Conservation (phyloP, 2,329 filamentous ascomycete species). For the Colletotrichum sp. region DNA sequence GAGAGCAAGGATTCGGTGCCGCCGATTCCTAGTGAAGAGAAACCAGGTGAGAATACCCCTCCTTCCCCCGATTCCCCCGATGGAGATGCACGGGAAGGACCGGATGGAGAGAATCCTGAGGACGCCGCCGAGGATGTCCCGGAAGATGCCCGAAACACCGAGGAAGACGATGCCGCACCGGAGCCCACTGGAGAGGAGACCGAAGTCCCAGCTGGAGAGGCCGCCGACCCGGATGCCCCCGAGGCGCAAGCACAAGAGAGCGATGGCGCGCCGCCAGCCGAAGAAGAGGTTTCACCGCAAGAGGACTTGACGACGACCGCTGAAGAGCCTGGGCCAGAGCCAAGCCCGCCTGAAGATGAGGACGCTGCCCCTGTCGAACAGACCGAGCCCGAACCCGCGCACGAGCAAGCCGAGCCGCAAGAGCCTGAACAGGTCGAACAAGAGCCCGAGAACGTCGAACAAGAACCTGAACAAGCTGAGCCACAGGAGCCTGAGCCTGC, state of each 20-base stretch:
- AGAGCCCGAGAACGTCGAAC: not conserved
- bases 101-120: not conserved
- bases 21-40: constrained; percentile 19
- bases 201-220: not conserved
- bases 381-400: not conserved
- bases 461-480: constrained; percentile 1
- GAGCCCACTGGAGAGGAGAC: not conserved
- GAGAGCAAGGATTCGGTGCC: constrained; percentile 23
- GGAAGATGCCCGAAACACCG: constrained; percentile 7
- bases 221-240: not conserved
- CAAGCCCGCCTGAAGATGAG: not conserved
- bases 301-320: not conserved
- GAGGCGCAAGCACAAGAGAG: not conserved
- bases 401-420: not conserved
- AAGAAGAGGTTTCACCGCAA: not conserved
- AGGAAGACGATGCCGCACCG: not conserved
- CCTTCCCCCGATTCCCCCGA: constrained; percentile 28
- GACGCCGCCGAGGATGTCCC: not conserved
- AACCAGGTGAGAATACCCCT: constrained; percentile 34
- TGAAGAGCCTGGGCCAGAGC: not conserved
- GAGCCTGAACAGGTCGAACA: not conserved
- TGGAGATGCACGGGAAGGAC: constrained; percentile 22
- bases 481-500: not conserved
- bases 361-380: not conserved
- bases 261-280: not conserved